A percentile compares a stretch with the other conserved stretches of the same genome.
phyloP scores from a whole-genome alignment of 2,329 filamentous ascomycete species.

The Talaromyces sp. region DNA sequence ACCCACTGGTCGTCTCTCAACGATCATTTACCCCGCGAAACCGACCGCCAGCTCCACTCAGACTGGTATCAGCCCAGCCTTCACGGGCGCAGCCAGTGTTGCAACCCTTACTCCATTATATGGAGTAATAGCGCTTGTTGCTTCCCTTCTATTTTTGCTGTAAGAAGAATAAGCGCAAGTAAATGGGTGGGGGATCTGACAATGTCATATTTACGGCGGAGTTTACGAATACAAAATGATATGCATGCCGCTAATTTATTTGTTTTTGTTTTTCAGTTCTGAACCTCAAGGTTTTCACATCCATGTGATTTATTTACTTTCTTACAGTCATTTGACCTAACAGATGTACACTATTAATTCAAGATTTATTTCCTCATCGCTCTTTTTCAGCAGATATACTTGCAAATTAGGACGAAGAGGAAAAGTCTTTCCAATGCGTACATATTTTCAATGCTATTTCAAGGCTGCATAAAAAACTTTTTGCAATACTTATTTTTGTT shows the following conservation, averaged over 20 bases:
- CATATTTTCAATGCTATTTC: not conserved
- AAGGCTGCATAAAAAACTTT: not conserved
- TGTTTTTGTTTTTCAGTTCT: not conserved
- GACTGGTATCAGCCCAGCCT: conserved; percentile 7
- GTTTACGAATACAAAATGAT: not conserved
- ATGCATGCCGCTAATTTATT: not conserved
- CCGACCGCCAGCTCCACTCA: conserved; percentile 6
- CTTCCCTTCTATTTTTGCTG: conserved; percentile 2
- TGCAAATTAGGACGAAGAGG: not conserved
- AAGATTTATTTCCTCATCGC: not conserved
- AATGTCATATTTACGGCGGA: not conserved
- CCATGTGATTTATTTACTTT: not conserved
- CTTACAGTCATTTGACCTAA: not conserved
- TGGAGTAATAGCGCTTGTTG: not conserved
- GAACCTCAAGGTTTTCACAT: not conserved
- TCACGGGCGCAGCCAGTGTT: conserved; percentile 9
- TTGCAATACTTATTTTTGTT: not conserved
- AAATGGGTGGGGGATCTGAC: not conserved
- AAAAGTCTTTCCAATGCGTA: not conserved
- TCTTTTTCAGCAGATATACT: not conserved
- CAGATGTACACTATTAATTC: not conserved
- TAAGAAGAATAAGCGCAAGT: not conserved
- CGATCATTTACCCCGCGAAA: conserved; percentile 3
- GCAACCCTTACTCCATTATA: conserved; percentile 1
- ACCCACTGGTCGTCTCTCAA: not conserved